These are phyloP conservation scores for Boletus bicolor DNA, from an alignment of 768 basidiomycete genomes.

Conservation along the genomic window DNA sequence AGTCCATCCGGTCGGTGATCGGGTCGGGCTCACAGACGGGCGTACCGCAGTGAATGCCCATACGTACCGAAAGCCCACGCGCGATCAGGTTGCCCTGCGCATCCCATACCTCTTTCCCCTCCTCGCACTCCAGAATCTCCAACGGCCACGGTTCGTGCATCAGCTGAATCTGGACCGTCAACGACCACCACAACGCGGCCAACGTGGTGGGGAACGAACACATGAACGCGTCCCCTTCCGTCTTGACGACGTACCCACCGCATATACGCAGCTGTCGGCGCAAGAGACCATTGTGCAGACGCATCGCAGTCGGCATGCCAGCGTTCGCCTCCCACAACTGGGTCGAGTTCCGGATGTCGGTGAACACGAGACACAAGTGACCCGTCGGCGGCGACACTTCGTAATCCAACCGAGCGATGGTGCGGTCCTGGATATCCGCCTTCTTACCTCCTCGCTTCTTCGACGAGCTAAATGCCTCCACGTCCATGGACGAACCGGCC, in stretches of 20 bases:
- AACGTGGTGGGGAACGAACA: slow-evolving; percentile 91
- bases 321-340: slow-evolving; percentile 94
- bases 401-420: slow-evolving; percentile 59
- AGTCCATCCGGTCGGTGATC: slow-evolving; percentile 94
- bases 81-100: slow-evolving; percentile 64
- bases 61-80: slow-evolving; percentile 88
- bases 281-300: slow-evolving; percentile 82
- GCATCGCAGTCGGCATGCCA: slow-evolving; percentile 93
- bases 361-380: slow-evolving; percentile 91
- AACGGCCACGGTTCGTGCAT: slow-evolving; percentile 85
- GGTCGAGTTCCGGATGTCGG: slow-evolving; percentile 96
- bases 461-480: slow-evolving; percentile 29
- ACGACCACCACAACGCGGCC: slow-evolving; percentile 85
- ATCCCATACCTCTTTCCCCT: slow-evolving; percentile 79
- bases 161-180: slow-evolving; percentile 81
- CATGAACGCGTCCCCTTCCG: slow-evolving; percentile 99
- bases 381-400: slow-evolving; percentile 86
- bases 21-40: slow-evolving; percentile 91
- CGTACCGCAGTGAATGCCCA: slow-evolving; percentile 93
- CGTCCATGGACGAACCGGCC: slow-evolving; percentile 35
- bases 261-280: slow-evolving; percentile 83
- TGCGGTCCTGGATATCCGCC: slow-evolving; percentile 52
- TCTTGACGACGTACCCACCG: slow-evolving; percentile 98
- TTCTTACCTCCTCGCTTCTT: slow-evolving; percentile 40
- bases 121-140: slow-evolving; percentile 90